Percentiles rank a stretch among this genome's conserved stretches.
These are phyloP conservation scores for Aspergillus coremiiformis DNA, from an alignment of 495 filamentous ascomycete species.

Conservation along the genomic window DNA sequence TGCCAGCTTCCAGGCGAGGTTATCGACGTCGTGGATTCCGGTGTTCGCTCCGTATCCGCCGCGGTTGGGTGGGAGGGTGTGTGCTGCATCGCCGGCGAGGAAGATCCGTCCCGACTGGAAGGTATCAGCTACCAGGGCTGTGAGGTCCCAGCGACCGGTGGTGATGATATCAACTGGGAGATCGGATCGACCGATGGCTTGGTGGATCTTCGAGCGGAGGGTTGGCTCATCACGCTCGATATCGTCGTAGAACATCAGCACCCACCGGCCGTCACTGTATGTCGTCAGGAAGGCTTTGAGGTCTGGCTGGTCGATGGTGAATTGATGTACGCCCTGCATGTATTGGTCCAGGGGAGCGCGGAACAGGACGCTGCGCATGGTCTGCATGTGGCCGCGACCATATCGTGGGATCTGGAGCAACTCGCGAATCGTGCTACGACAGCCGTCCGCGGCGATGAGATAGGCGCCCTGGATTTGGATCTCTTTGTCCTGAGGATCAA, in stretches of 20 bases:
- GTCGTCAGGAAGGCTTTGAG: constrained; percentile 21
- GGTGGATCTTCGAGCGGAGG: constrained; percentile 11
- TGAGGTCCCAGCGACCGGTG: constrained; percentile 22
- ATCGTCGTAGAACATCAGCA: constrained; percentile 23
- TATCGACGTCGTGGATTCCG: constrained; percentile 41
- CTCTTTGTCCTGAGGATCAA: neutral
- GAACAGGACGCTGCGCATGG: constrained; percentile 36
- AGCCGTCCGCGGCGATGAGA: constrained; percentile 29
- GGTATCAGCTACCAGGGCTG: constrained; percentile 19
- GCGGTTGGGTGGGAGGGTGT: constrained; percentile 39
- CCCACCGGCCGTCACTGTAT: constrained; percentile 25
- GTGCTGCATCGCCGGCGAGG: constrained; percentile 45
- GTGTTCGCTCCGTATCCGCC: constrained; percentile 46
- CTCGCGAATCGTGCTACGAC: constrained; percentile 23
- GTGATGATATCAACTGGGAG: constrained; percentile 23
- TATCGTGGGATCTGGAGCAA: constrained; percentile 20
- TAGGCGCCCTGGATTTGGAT: constrained; percentile 16
- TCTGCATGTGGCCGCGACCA: constrained; percentile 29
- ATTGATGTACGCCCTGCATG: constrained; percentile 18
- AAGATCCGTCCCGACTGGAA: constrained; percentile 33
- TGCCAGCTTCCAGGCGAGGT: constrained; percentile 42
- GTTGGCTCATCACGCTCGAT: constrained; percentile 17
- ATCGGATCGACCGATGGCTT: constrained; percentile 15
- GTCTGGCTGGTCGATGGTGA: constrained; percentile 15
- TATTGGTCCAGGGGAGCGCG: constrained; percentile 20